These are phyloP conservation scores for Panellus pusillus DNA, from an alignment of 768 basidiomycete genomes.

Conservation along the genomic window DNA sequence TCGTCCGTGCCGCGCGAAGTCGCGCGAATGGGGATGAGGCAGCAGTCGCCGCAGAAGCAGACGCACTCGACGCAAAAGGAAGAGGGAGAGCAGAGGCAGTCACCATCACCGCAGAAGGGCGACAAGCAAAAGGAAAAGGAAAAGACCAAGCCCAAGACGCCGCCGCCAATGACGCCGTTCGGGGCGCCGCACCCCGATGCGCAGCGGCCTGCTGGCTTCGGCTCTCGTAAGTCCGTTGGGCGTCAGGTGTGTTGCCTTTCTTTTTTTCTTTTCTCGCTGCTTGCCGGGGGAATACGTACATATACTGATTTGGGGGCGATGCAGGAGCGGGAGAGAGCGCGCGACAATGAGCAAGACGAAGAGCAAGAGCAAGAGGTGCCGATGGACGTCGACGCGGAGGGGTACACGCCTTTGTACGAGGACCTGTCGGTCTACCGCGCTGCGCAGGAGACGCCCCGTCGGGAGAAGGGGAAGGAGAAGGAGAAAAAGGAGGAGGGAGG, in stretches of 20 bases:
- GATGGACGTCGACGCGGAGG: constrained; percentile 15
- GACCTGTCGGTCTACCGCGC: constrained; percentile 4
- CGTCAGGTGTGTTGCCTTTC: background rate
- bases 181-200: constrained; percentile 18
- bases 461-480: no score
- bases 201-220: constrained; percentile 12
- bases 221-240: background rate
- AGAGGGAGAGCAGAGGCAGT: no score
- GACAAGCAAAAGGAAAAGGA: background rate
- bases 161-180: background rate
- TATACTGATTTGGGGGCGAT: background rate
- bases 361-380: background rate
- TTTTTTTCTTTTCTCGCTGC: background rate
- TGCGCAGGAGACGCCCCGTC: background rate
- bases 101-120: no score
- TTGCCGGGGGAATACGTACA: background rate
- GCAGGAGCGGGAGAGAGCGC: no score
- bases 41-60: background rate
- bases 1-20: background rate
- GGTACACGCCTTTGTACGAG: constrained; percentile 7
- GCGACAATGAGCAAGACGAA: no score
- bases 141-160: no score
- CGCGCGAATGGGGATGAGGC: no score
- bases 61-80: background rate
- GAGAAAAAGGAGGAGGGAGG: no score